Conservation (phyloP, 148 eudicot species). For the Linanthus parryae region DNA sequence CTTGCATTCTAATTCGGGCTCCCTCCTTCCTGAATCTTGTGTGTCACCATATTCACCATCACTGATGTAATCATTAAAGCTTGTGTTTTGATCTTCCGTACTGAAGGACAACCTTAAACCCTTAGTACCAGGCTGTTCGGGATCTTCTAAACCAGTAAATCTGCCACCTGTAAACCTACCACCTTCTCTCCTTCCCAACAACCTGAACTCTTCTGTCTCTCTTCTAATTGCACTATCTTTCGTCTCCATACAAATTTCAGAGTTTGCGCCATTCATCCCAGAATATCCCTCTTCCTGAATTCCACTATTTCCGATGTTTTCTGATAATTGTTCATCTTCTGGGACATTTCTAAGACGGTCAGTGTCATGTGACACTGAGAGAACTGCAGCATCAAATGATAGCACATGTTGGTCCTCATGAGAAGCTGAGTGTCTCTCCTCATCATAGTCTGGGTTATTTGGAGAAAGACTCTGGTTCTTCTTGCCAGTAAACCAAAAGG, state of each 20-base stretch:
- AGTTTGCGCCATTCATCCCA: conserved; percentile 8
- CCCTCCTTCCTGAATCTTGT: conserved; percentile 26
- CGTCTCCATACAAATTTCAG: conserved; percentile 20
- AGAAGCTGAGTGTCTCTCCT: conserved; percentile 20
- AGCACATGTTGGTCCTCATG: conserved; percentile 34
- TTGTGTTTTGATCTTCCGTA: conserved; percentile 30
- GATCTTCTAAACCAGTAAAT: conserved; percentile 30
- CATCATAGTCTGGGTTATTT: conserved; percentile 51
- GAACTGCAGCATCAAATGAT: conserved; percentile 52
- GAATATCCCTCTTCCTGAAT: conserved; percentile 69
- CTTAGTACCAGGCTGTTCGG: conserved; percentile 17
- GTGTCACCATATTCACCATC: conserved; percentile 35
- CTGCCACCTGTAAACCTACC: conserved; percentile 28
- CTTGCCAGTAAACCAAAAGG: conserved; percentile 31
- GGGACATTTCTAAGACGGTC: conserved; percentile 20
- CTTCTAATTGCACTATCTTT: conserved; percentile 47
- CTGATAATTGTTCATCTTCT: conserved; percentile 33
- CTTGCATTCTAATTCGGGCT: conserved; percentile 40
- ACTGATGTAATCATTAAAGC: conserved; percentile 22
- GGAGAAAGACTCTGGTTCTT: conserved; percentile 18
- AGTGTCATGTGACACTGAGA: conserved; percentile 36
- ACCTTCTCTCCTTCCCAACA: conserved; percentile 42
- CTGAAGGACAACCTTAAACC: conserved; percentile 37
- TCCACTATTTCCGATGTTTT: conserved; percentile 27
- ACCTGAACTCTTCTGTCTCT: conserved; percentile 50